Percentiles rank a stretch among this genome's conserved stretches.
phyloP scores from a whole-genome alignment of 2,329 filamentous ascomycete species.

The Colletotrichum australisinense region DNA sequence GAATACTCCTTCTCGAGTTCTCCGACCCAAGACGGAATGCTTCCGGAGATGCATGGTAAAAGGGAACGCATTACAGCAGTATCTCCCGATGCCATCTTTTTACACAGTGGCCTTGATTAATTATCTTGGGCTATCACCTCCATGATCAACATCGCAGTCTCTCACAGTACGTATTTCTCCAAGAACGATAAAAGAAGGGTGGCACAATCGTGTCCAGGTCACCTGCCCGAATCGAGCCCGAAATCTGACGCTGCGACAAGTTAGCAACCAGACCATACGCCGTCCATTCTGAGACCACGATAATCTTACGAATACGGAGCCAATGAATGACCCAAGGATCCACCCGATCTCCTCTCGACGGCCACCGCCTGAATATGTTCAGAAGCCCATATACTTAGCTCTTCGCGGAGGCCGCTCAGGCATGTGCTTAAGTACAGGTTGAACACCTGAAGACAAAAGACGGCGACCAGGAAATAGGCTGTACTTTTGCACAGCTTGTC shows the following conservation, averaged over 20 bases:
- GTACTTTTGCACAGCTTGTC: neutral
- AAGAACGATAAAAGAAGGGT: neutral
- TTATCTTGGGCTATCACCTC: neutral
- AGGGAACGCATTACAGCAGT: neutral
- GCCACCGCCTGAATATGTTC: neutral
- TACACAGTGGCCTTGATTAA: neutral
- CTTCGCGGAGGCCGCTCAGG: neutral
- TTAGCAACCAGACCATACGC: conserved; percentile 3
- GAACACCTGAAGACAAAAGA: neutral
- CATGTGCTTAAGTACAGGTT: conserved; percentile 2
- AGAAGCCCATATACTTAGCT: conserved; percentile 8
- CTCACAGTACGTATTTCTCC: neutral
- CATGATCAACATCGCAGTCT: neutral
- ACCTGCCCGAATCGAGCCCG: neutral
- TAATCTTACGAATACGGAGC: neutral
- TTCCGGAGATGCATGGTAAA: neutral
- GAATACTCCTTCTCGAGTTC: neutral
- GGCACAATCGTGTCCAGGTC: neutral
- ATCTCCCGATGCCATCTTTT: neutral
- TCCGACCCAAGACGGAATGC: neutral
- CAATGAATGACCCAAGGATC: neutral
- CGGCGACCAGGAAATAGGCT: conserved; percentile 11
- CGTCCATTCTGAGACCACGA: neutral
- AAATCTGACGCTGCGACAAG: conserved; percentile 1
- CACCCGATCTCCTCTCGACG: conserved; percentile 14